These are phyloP conservation scores for Hyphopichia fennica DNA, from an alignment of 1,139 yeast species.

Conservation along the genomic window DNA sequence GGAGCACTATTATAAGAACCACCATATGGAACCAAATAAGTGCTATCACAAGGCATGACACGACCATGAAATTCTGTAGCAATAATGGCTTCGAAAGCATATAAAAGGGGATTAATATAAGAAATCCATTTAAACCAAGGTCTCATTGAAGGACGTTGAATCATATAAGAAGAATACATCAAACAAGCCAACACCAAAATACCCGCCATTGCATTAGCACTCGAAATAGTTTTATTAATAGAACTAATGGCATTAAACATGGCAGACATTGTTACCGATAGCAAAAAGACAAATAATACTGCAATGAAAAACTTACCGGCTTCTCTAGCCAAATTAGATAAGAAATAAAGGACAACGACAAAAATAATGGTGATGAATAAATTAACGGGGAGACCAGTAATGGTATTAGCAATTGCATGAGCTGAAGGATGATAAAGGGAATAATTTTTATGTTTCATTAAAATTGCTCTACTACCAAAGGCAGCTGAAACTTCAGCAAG, in stretches of 20 bases:
- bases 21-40: constrained; percentile 48
- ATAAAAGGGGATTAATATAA: constrained; percentile 57
- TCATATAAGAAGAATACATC: constrained; percentile 60
- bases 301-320: constrained; percentile 62
- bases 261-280: constrained; percentile 55
- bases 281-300: constrained; percentile 42
- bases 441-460: constrained; percentile 61
- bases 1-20: constrained; percentile 31
- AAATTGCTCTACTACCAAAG: constrained; percentile 57
- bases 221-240: constrained; percentile 50
- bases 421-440: constrained; percentile 68
- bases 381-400: constrained; percentile 60
- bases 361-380: constrained; percentile 43
- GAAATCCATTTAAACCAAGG: constrained; percentile 67
- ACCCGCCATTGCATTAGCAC: constrained; percentile 65
- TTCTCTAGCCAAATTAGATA: constrained; percentile 53
- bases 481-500: constrained; percentile 58
- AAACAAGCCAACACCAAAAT: constrained; percentile 51
- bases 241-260: constrained; percentile 64
- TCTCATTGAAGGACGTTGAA: constrained; percentile 57
- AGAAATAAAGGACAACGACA: constrained; percentile 53
- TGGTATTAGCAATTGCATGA: constrained; percentile 59
- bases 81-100: constrained; percentile 57
- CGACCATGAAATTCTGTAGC: constrained; percentile 55
- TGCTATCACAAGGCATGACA: constrained; percentile 40